Conservation (phyloP, 2,329 filamentous ascomycete species). For the Colletotrichum sp. region DNA sequence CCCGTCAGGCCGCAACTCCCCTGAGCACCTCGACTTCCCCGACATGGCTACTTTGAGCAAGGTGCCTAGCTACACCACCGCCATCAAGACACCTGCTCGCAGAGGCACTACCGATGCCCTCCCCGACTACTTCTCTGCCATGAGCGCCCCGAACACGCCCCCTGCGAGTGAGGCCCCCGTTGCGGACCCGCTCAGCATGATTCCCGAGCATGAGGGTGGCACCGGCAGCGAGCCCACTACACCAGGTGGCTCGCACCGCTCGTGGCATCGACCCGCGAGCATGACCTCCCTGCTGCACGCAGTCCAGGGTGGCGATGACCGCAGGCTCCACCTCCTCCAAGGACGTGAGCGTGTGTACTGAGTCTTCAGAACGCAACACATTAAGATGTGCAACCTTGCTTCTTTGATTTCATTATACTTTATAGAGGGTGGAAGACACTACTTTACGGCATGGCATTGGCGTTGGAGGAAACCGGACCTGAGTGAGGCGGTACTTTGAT, state of each 20-base stretch:
- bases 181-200: conserved; percentile 30
- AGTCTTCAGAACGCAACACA: neutral
- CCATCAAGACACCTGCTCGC: conserved; percentile 68
- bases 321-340: conserved; percentile 40
- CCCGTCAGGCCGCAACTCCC: conserved; percentile 57
- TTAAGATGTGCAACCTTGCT: neutral
- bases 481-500: neutral
- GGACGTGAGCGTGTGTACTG: conserved; percentile 37
- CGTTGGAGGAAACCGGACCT: neutral
- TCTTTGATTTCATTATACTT: neutral
- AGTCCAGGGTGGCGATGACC: conserved; percentile 17
- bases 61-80: conserved; percentile 80
- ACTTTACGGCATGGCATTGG: conserved; percentile 2
- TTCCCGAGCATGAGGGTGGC: conserved; percentile 27
- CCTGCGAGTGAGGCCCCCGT: conserved; percentile 36
- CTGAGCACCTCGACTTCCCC: conserved; percentile 60
- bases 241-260: conserved; percentile 8
- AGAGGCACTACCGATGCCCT: conserved; percentile 57
- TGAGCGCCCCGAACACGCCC: conserved; percentile 57
- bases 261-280: conserved; percentile 20
- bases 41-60: conserved; percentile 72
- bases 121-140: conserved; percentile 71
- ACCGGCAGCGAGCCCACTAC: conserved; percentile 5
- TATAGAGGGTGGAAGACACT: neutral
- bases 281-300: conserved; percentile 19